A percentile compares a stretch with the other conserved stretches of the same genome.
These are phyloP conservation scores for Umbilicaria muhlenbergii DNA, from an alignment of 495 filamentous ascomycete genomes.

Conservation along the genomic window DNA sequence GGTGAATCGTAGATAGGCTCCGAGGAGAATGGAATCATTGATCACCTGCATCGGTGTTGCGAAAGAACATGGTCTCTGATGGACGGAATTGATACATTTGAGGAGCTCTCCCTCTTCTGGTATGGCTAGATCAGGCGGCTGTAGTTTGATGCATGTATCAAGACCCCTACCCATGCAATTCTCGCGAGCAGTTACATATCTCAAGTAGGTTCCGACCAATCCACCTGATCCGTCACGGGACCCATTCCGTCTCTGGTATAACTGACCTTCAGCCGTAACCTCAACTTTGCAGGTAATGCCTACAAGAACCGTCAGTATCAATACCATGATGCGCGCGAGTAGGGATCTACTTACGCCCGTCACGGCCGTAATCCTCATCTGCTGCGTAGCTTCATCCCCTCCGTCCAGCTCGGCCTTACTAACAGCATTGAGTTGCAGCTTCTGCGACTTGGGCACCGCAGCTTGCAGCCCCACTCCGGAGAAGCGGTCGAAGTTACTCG, in stretches of 20 bases:
- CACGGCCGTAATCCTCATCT: constrained; percentile 68
- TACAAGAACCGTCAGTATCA: constrained; percentile 16
- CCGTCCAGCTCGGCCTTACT: constrained; percentile 58
- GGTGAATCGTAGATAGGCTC: no score
- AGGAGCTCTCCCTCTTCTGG: no score
- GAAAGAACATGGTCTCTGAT: no score
- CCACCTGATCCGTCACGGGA: constrained; percentile 76
- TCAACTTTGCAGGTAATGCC: constrained; percentile 52
- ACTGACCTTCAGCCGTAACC: constrained; percentile 71
- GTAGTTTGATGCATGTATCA: no score
- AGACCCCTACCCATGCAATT: no score
- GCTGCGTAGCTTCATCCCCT: constrained; percentile 72
- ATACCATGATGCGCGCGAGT: background rate
- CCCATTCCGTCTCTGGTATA: constrained; percentile 55
- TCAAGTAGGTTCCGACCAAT: constrained; percentile 74
- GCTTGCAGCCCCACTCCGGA: constrained; percentile 70
- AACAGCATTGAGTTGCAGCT: constrained; percentile 76
- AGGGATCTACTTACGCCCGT: constrained; percentile 57
- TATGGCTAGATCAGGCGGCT: no score
- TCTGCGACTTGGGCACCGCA: constrained; percentile 90
- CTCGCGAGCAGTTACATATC: no score
- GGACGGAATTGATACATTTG: no score
- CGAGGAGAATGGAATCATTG: no score
- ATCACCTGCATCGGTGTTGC: no score
- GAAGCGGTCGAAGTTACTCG: constrained; percentile 45